Evolutionary conservation across 2,329 filamentous ascomycete species (phyloP), one percentile per base, ranked within the genome.

Genomic region (Fusarium multiceps): DNA sequence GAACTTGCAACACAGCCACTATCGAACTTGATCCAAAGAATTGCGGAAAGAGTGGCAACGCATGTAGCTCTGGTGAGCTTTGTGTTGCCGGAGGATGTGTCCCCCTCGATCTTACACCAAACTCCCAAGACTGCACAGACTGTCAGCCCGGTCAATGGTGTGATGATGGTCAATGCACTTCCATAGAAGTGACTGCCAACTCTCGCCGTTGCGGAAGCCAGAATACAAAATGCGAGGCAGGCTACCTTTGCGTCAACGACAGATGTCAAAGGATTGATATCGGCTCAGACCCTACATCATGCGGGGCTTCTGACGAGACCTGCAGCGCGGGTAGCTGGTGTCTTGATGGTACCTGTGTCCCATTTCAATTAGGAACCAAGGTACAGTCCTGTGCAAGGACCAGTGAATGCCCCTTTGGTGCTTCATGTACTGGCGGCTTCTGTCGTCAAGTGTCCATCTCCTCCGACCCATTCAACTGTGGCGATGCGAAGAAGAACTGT

Each of bases 241-340:
- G 70, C 25, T 49, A 53, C 16, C 59, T 72, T 13, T 72, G 70
- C 28, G 51, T 72, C 37, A 72, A 72, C 25, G 60, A 51, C 0
- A 40, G 13, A 25, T 72, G 70, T 16, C 59, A 69, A 23, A 57
- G 55, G 21, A 53, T 71, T 40, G 41, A 63, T 28, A 69, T 72
- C 8, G 70, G 70, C 11, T 61, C 63, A 18, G 68, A 72, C 21
- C 48, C 70, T 2, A 48, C 20, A 6, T 59, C 56, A 18, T 72
- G 70, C 21, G 70, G 70, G 1, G 3, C 28, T 13, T 58, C 41
- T 21, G 58, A 66, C 7, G 53, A 47, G 32, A 42, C 59, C 16
- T 72, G 70, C 55, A 53, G 23, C 2, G 48, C 70, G 3, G 70
- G 70, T 4, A 73, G 58, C 27, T 72, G 70, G 70, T 72, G 70